phyloP scores from a whole-genome alignment of 1,284 basidiomycete genomes.

The Golubevia pallescens region DNA sequence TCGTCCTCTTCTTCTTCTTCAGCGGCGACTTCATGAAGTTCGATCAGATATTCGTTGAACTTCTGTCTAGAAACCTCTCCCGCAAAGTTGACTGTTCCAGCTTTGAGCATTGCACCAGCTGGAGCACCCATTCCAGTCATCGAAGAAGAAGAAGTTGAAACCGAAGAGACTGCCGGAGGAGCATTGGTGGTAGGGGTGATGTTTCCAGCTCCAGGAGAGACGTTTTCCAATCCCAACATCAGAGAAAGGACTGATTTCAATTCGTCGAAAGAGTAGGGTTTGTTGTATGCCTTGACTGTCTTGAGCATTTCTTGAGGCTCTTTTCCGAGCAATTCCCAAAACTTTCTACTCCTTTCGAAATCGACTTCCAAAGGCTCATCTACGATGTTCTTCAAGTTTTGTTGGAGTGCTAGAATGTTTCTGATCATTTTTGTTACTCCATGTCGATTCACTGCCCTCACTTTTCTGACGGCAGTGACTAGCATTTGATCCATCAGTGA shows the following conservation, averaged over 20 bases:
- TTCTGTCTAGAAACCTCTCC: slow-evolving; percentile 34
- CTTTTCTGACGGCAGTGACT: slow-evolving; percentile 75
- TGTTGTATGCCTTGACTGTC: slow-evolving; percentile 1
- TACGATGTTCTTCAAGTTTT: slow-evolving; percentile 75
- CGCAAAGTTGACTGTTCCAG: slow-evolving; percentile 19
- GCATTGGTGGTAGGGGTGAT: neutral
- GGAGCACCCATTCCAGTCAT: slow-evolving; percentile 3
- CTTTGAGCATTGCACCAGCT: slow-evolving; percentile 11
- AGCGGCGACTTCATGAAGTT: neutral
- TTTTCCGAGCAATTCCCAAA: slow-evolving; percentile 79
- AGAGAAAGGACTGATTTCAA: slow-evolving; percentile 40
- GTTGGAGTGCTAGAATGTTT: slow-evolving; percentile 89
- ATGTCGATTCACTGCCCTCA: slow-evolving; percentile 76
- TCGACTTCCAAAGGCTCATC: slow-evolving; percentile 69
- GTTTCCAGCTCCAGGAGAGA: neutral
- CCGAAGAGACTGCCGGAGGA: slow-evolving; percentile 1
- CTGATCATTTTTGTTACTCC: slow-evolving; percentile 88
- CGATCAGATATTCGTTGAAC: slow-evolving; percentile 36
- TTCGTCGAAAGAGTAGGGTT: slow-evolving; percentile 26
- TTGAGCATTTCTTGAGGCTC: slow-evolving; percentile 28
- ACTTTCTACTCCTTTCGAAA: slow-evolving; percentile 77
- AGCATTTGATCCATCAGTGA: slow-evolving; percentile 83
- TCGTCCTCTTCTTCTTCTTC: neutral
- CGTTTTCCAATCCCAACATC: slow-evolving; percentile 44
- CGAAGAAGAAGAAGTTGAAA: slow-evolving; percentile 3